Conservation (phyloP, 1,139 yeast genomes). For the Candida neerlandica region DNA sequence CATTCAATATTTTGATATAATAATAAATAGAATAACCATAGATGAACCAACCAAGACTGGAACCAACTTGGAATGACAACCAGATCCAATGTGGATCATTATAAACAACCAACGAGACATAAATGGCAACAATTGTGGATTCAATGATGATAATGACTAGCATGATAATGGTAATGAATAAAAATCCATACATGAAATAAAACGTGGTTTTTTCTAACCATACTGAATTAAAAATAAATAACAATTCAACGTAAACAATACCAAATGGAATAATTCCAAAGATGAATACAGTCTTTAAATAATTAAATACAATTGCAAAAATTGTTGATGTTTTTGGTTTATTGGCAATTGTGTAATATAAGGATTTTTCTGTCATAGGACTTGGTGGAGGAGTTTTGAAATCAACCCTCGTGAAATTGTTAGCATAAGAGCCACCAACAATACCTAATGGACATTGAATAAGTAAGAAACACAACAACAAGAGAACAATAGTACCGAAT, state of each 20-base stretch:
- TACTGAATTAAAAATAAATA: slow-evolving; percentile 72
- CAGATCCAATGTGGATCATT: slow-evolving; percentile 82
- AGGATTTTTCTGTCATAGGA: slow-evolving; percentile 4
- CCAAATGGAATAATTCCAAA: slow-evolving; percentile 79
- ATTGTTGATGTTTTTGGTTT: neutral
- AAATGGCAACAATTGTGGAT: slow-evolving; percentile 72
- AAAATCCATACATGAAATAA: slow-evolving; percentile 79
- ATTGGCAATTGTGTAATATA: neutral
- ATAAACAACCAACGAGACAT: slow-evolving; percentile 57
- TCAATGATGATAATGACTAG: slow-evolving; percentile 68
- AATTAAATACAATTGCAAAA: slow-evolving; percentile 3
- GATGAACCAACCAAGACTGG: slow-evolving; percentile 72
- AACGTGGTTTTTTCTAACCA: slow-evolving; percentile 83
- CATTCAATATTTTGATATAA: slow-evolving; percentile 54
- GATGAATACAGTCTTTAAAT: slow-evolving; percentile 23
- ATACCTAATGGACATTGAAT: slow-evolving; percentile 75
- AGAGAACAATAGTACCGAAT: slow-evolving; percentile 65
- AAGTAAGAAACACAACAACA: slow-evolving; percentile 59
- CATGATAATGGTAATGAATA: slow-evolving; percentile 62
- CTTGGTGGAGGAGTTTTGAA: slow-evolving; percentile 18
- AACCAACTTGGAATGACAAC: slow-evolving; percentile 74
- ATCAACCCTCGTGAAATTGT: slow-evolving; percentile 30
- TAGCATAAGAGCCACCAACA: slow-evolving; percentile 69
- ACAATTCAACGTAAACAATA: slow-evolving; percentile 76
- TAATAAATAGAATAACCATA: slow-evolving; percentile 71